A percentile compares a stretch with the other conserved stretches of the same genome.
These are phyloP conservation scores for Luvunga scandens DNA, from an alignment of 345 rosid genomes.

Conservation along the genomic window DNA sequence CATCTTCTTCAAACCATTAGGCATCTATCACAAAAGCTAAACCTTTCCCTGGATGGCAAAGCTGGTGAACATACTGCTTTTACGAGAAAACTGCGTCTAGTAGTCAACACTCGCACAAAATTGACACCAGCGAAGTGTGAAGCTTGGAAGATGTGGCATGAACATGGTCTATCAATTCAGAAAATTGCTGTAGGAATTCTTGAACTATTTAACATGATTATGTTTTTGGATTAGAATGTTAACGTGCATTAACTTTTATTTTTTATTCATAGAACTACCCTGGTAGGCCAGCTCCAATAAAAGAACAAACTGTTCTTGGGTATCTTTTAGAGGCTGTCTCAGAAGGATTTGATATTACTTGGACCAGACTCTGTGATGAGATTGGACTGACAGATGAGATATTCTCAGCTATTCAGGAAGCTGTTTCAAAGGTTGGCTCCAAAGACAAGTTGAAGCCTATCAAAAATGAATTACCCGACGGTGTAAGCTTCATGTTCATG, in stretches of 20 bases:
- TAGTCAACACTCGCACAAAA: slow-evolving; percentile 19
- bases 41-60: slow-evolving; percentile 42
- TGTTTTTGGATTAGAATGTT: neutral
- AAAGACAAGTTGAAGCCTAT: slow-evolving; percentile 43
- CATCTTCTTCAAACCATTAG: slow-evolving; percentile 35
- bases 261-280: slow-evolving; percentile 29
- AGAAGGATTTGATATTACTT: slow-evolving; percentile 32
- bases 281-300: slow-evolving; percentile 45
- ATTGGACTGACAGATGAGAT: slow-evolving; percentile 30
- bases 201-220: neutral
- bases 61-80: slow-evolving; percentile 6
- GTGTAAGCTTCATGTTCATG: slow-evolving; percentile 22
- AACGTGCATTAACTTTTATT: neutral
- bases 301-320: slow-evolving; percentile 38
- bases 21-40: slow-evolving; percentile 30
- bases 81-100: slow-evolving; percentile 6
- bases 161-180: slow-evolving; percentile 36
- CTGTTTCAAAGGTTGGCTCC: slow-evolving; percentile 40
- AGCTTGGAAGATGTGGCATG: slow-evolving; percentile 52
- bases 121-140: slow-evolving; percentile 38
- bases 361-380: slow-evolving; percentile 37
- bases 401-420: slow-evolving; percentile 31
- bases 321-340: slow-evolving; percentile 44
- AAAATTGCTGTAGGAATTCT: slow-evolving; percentile 36
- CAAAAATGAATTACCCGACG: slow-evolving; percentile 42